phyloP scores from a whole-genome alignment of 495 filamentous ascomycete genomes.

The Daldinia decipiens region DNA sequence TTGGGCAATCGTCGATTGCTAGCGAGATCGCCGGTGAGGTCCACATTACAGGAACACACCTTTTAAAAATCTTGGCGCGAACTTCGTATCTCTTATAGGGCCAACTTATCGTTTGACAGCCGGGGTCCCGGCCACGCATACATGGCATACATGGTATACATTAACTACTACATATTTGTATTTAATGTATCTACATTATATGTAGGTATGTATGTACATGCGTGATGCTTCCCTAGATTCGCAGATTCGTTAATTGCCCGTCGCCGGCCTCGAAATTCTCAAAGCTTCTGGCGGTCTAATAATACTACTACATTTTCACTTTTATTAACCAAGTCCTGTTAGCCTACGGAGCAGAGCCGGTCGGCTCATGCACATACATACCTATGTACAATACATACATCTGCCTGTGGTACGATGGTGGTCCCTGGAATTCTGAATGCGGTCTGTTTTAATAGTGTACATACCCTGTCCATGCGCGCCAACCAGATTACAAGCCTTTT shows the following conservation, averaged over 20 bases:
- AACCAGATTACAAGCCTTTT: slow-evolving; percentile 22
- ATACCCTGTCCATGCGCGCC: slow-evolving; percentile 34
- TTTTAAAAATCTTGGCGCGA: slow-evolving; percentile 34
- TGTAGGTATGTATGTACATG: background rate
- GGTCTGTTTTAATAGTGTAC: slow-evolving; percentile 17
- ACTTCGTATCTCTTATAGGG: slow-evolving; percentile 38
- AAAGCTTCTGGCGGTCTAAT: slow-evolving; percentile 39
- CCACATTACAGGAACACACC: slow-evolving; percentile 36
- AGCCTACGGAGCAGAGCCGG: background rate
- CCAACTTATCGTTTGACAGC: slow-evolving; percentile 35
- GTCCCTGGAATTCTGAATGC: slow-evolving; percentile 30
- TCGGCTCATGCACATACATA: background rate
- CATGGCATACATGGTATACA: background rate
- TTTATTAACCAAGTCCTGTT: slow-evolving; percentile 12
- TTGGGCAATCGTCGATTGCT: slow-evolving; percentile 39
- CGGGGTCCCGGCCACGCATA: slow-evolving; percentile 16
- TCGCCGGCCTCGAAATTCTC: slow-evolving; percentile 17
- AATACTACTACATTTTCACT: slow-evolving; percentile 37
- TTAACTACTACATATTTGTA: too few species aligned
- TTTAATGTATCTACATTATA: background rate
- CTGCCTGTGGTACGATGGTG: slow-evolving; percentile 10
- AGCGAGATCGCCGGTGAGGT: slow-evolving; percentile 25
- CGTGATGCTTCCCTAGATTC: slow-evolving; percentile 23
- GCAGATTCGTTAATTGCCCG: slow-evolving; percentile 17
- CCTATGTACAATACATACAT: too few species aligned